These are phyloP conservation scores for Saccharomycopsis sp. DNA, from an alignment of 805 yeast species.

Conservation along the genomic window DNA sequence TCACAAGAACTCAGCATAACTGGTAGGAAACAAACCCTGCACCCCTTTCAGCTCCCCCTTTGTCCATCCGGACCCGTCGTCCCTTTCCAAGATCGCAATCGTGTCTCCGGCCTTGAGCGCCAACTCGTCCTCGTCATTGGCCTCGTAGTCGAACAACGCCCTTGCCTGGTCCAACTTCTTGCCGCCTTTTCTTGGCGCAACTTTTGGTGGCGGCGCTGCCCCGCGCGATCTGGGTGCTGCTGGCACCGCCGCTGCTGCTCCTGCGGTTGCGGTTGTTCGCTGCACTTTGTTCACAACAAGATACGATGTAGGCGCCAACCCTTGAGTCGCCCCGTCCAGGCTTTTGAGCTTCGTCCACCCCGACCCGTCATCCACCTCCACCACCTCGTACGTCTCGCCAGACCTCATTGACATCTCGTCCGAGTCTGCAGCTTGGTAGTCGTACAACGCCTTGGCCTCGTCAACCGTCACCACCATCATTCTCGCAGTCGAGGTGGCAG, in stretches of 20 bases:
- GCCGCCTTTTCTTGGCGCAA: conserved; percentile 70
- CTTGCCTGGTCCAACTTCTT: conserved; percentile 53
- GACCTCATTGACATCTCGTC: conserved; percentile 61
- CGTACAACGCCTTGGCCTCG: conserved; percentile 47
- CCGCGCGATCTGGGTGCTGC: conserved; percentile 18
- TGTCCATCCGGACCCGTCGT: conserved; percentile 90
- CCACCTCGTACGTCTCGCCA: conserved; percentile 52
- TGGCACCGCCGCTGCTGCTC: conserved; percentile 14
- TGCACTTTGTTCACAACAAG: conserved; percentile 34
- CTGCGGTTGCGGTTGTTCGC: conserved; percentile 23
- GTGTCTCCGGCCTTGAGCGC: conserved; percentile 64
- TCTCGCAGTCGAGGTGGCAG: neutral
- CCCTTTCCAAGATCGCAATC: conserved; percentile 57
- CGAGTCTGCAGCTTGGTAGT: conserved; percentile 56
- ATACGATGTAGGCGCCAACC: conserved; percentile 83
- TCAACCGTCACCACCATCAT: conserved; percentile 15
- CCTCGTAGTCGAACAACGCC: conserved; percentile 67
- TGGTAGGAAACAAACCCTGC: conserved; percentile 69
- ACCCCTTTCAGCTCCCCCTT: conserved; percentile 69
- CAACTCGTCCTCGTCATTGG: conserved; percentile 76
- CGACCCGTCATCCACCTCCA: conserved; percentile 72
- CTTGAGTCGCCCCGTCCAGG: conserved; percentile 41
- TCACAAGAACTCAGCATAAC: conserved; percentile 34
- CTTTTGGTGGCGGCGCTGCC: conserved; percentile 63
- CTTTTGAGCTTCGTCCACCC: conserved; percentile 80